Evolutionary conservation across 2,329 filamentous ascomycete species (phyloP).

Genomic region (Clarireedia homoeocarpa): DNA sequence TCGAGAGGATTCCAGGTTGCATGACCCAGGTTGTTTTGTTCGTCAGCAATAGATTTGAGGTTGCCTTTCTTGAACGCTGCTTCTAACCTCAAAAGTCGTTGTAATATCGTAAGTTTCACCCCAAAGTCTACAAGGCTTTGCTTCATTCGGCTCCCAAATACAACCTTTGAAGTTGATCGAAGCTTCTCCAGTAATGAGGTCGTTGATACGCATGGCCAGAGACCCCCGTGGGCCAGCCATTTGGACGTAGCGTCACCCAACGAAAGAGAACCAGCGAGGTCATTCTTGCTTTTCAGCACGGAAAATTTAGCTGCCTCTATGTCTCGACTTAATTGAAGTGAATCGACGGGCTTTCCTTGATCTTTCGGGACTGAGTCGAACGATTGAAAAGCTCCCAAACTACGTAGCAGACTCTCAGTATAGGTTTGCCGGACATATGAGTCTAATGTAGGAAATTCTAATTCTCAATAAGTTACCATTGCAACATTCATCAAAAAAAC

Average conservation of each 20-base stretch:
- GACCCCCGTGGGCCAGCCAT: slow-evolving; percentile 34
- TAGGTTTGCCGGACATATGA: slow-evolving; percentile 34
- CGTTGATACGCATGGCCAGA: slow-evolving; percentile 37
- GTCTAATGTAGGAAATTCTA: not conserved
- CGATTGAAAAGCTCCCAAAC: slow-evolving; percentile 27
- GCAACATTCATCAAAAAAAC: not conserved
- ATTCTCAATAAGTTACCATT: not conserved
- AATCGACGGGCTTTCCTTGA: not conserved
- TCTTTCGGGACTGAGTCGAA: not conserved
- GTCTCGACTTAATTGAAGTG: not conserved
- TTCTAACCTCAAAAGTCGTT: slow-evolving; percentile 37
- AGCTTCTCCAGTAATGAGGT: slow-evolving; percentile 37
- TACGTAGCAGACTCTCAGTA: slow-evolving; percentile 30
- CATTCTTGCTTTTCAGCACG: not conserved
- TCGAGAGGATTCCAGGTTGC: slow-evolving; percentile 30
- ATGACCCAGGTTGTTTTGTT: slow-evolving; percentile 35
- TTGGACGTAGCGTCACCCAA: not conserved
- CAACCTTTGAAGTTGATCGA: slow-evolving; percentile 24
- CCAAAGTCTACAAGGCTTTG: slow-evolving; percentile 34
- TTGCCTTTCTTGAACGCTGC: slow-evolving; percentile 30
- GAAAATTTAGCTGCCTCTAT: not conserved
- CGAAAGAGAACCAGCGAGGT: slow-evolving; percentile 10
- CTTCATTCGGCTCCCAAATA: slow-evolving; percentile 32
- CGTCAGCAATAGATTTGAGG: slow-evolving; percentile 30
- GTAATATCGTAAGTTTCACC: slow-evolving; percentile 33